Conservation (phyloP, 2,329 filamentous ascomycete species). For the Sclerotiophoma versabilis region DNA sequence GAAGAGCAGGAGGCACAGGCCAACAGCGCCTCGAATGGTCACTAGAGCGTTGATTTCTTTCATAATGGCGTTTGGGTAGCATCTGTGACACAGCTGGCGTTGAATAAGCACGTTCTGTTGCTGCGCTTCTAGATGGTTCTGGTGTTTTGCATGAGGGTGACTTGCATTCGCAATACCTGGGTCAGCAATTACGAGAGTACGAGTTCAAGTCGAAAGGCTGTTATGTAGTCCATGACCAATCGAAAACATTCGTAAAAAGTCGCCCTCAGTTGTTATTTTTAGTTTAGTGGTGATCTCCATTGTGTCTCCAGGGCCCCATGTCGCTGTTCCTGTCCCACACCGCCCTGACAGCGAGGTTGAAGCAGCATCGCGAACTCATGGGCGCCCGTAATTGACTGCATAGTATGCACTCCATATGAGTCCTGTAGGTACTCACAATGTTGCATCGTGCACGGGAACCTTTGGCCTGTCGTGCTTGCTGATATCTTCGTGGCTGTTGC, state of each 20-base stretch:
- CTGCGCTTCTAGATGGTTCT: conserved; percentile 24
- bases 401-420: neutral
- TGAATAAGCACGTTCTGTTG: conserved; percentile 8
- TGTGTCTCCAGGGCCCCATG: conserved; percentile 24
- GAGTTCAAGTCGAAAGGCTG: neutral
- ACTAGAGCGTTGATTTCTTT: conserved; percentile 13
- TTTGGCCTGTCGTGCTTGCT: neutral
- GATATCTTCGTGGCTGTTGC: neutral
- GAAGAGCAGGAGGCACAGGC: conserved; percentile 33
- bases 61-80: conserved; percentile 9
- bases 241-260: conserved; percentile 5
- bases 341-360: conserved; percentile 1
- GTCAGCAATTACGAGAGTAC: conserved; percentile 14
- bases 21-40: conserved; percentile 23
- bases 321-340: conserved; percentile 15
- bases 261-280: conserved; percentile 30
- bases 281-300: conserved; percentile 27
- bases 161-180: conserved; percentile 7
- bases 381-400: neutral
- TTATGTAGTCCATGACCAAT: conserved; percentile 13
- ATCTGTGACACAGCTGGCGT: conserved; percentile 11
- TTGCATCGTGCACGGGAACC: neutral
- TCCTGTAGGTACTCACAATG: neutral
- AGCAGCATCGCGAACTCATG: neutral
- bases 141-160: conserved; percentile 23